A percentile compares a stretch with the other conserved stretches of the same genome.
These are phyloP conservation scores for Myxozyma lipomycoides DNA, from an alignment of 805 yeast species.

Conservation along the genomic window DNA sequence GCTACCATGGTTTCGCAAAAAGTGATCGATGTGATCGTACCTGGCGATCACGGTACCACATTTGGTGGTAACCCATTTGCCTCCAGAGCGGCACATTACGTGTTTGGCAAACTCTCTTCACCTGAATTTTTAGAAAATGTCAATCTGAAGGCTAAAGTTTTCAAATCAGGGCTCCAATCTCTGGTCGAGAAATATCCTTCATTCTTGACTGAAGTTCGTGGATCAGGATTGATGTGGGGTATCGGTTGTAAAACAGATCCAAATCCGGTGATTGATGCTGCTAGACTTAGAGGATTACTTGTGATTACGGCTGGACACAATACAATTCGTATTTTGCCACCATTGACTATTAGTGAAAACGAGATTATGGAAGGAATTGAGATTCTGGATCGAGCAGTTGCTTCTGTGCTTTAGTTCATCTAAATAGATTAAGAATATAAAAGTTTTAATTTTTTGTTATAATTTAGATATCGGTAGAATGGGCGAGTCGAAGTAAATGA, in stretches of 20 bases:
- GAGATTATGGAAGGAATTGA: constrained; percentile 67
- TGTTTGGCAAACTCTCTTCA: constrained; percentile 62
- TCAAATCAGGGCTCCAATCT: constrained; percentile 41
- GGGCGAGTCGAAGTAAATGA: no score
- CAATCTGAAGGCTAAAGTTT: constrained; percentile 52
- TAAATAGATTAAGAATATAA: neutral
- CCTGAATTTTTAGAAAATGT: constrained; percentile 60
- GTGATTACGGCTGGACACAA: constrained; percentile 90
- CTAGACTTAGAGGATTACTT: constrained; percentile 75
- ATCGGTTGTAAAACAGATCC: constrained; percentile 70
- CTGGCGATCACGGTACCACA: constrained; percentile 98
- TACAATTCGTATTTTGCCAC: constrained; percentile 87
- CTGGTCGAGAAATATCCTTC: constrained; percentile 55
- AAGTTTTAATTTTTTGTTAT: no score
- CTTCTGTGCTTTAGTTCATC: neutral
- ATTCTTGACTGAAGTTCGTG: constrained; percentile 67
- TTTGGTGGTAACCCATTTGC: constrained; percentile 97
- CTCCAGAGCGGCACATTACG: constrained; percentile 72
- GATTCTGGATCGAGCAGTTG: constrained; percentile 57
- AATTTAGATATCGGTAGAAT: no score
- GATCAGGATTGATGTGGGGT: constrained; percentile 85
- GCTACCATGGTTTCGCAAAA: constrained; percentile 84
- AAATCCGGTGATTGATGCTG: constrained; percentile 53
- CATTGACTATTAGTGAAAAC: constrained; percentile 73
- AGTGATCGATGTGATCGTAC: constrained; percentile 65